Evolutionary conservation across 139 green algal species (phyloP).

Genomic region (Mesotaenium endlicherianum): DNA sequence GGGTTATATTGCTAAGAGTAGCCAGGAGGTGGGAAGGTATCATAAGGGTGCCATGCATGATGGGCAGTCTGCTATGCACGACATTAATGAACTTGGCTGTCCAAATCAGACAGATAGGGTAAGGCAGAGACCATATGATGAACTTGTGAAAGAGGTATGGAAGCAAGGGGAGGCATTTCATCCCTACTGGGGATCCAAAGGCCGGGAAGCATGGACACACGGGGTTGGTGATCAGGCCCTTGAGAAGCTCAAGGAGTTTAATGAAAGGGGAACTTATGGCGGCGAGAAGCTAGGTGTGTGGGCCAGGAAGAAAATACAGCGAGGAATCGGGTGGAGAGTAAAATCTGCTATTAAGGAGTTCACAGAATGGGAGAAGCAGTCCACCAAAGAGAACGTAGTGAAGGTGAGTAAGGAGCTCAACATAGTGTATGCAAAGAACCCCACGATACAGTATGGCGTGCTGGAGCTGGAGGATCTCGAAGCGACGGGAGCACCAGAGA

Average conservation of each 20-base stretch:
- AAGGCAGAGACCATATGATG: background rate
- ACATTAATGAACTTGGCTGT: background rate
- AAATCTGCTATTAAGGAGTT: background rate
- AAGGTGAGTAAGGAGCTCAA: background rate
- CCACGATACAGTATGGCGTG: too few species aligned
- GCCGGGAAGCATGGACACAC: background rate
- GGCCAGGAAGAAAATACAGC: background rate
- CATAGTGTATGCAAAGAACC: too few species aligned
- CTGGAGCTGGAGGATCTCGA: too few species aligned
- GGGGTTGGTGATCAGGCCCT: background rate
- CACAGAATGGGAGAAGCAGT: background rate
- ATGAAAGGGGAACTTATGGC: background rate
- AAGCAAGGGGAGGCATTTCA: background rate
- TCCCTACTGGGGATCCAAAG: background rate
- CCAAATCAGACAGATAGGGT: background rate
- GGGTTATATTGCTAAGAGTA: too few species aligned
- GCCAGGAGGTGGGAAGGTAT: too few species aligned
- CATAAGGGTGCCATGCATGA: background rate
- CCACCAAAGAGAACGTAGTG: background rate
- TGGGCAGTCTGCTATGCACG: background rate
- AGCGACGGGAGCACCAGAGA: too few species aligned
- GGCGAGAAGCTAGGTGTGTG: constrained; percentile 3
- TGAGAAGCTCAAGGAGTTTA: background rate
- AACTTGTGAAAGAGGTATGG: background rate
- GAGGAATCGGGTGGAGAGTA: background rate